These are phyloP conservation scores for Chytriomyces sp. DNA, from an alignment of 192 early-diverging fungal species.

Conservation along the genomic window DNA sequence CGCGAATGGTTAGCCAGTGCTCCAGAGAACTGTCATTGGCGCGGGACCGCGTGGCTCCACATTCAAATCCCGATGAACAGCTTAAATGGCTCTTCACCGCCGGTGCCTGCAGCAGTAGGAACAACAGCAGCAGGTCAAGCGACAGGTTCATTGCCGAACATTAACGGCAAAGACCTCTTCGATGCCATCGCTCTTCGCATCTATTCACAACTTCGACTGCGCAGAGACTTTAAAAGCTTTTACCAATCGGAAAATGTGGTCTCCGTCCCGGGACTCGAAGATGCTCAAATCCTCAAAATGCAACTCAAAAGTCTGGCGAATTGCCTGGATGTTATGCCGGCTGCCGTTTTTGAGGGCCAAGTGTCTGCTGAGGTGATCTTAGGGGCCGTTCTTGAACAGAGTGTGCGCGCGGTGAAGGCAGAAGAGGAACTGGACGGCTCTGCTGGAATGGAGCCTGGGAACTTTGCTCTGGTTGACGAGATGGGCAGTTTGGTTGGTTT, in stretches of 20 bases:
- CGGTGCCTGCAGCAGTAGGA: not conserved
- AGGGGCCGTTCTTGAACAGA: constrained; percentile 10
- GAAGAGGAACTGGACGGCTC: constrained; percentile 21
- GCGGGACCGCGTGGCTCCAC: constrained; percentile 37
- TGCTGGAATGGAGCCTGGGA: constrained; percentile 31
- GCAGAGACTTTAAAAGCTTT: constrained; percentile 41
- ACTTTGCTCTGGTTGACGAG: constrained; percentile 6
- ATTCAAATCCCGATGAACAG: not conserved
- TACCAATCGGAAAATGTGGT: constrained; percentile 41
- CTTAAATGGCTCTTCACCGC: not conserved
- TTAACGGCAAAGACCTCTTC: constrained; percentile 44
- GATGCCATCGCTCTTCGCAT: constrained; percentile 44
- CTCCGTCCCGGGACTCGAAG: not conserved
- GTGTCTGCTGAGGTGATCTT: constrained; percentile 14
- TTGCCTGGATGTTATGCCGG: constrained; percentile 23
- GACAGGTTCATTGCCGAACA: not conserved
- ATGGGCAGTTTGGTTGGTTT: constrained; percentile 23
- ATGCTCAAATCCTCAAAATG: not conserved
- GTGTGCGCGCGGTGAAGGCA: constrained; percentile 19
- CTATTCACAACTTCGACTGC: constrained; percentile 41
- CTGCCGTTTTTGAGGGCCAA: not conserved
- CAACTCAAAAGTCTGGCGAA: constrained; percentile 4
- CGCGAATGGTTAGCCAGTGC: constrained; percentile 26
- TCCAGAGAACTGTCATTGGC: constrained; percentile 43
- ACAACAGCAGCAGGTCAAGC: not conserved